Evolutionary conservation across 495 filamentous ascomycete species (phyloP).

Genomic region (Annulohypoxylon bovei): DNA sequence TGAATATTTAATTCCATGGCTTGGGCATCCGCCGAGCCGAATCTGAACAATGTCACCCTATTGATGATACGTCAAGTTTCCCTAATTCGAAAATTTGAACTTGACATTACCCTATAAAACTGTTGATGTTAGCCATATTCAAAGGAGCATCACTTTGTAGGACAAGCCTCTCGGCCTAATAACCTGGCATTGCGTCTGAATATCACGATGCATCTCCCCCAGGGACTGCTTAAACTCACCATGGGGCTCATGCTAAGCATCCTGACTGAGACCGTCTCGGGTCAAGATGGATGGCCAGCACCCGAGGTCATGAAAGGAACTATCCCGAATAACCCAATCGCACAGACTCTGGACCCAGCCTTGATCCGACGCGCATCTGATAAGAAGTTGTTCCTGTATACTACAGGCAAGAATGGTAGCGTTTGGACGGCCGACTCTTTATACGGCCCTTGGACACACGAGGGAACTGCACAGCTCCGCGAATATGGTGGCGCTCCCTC

Average conservation of each 20-base stretch:
- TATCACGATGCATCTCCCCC: background rate
- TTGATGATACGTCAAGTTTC: constrained; percentile 8
- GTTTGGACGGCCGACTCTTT: constrained; percentile 30
- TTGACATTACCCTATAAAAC: no score
- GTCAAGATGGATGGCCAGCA: constrained; percentile 26
- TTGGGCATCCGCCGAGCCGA: background rate
- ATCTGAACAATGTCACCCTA: constrained; percentile 1
- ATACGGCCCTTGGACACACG: constrained; percentile 68
- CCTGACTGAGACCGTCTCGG: background rate
- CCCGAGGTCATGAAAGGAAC: constrained; percentile 26
- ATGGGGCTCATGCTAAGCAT: background rate
- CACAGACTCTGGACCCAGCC: constrained; percentile 29
- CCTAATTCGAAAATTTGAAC: no score
- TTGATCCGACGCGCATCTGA: constrained; percentile 30
- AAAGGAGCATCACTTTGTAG: background rate
- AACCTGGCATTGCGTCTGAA: background rate
- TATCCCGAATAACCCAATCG: constrained; percentile 30
- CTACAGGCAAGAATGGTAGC: constrained; percentile 25
- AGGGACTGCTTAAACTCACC: background rate
- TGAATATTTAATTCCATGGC: background rate
- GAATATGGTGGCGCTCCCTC: constrained; percentile 71
- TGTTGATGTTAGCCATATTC: background rate
- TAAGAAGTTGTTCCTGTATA: constrained; percentile 26
- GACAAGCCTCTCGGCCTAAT: background rate
- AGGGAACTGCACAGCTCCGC: constrained; percentile 61